Evolutionary conservation across 306 rosid genomes (phyloP).

Genomic region (Potentilla sterilis): DNA sequence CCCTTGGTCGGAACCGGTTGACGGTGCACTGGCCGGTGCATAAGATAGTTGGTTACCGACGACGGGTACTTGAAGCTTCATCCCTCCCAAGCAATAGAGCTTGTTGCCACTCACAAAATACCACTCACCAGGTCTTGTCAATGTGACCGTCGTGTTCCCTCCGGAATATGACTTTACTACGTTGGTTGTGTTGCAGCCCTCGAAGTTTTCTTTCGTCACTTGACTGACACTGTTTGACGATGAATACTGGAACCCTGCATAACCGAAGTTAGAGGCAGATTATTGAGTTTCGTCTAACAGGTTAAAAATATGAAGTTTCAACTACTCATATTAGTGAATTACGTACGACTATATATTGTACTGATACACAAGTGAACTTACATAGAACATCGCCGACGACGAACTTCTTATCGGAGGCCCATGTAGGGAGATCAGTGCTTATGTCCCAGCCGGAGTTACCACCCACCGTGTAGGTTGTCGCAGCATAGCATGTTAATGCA

Average conservation of each 20-base stretch:
- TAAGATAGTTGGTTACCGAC: constrained; percentile 27
- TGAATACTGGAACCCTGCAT: constrained; percentile 71
- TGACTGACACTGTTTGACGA: constrained; percentile 57
- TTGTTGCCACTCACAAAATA: constrained; percentile 70
- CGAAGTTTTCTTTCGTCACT: constrained; percentile 52
- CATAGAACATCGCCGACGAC: constrained; percentile 61
- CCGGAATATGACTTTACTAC: constrained; percentile 36
- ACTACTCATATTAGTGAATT: no score
- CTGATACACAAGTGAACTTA: background rate
- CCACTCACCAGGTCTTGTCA: constrained; percentile 57
- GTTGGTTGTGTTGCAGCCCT: constrained; percentile 67
- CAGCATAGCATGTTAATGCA: constrained; percentile 42
- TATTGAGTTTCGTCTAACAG: background rate
- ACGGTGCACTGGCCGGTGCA: constrained; percentile 50
- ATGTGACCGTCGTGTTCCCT: constrained; percentile 69
- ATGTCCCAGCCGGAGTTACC: constrained; percentile 92
- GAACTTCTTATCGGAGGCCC: constrained; percentile 62
- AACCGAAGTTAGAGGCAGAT: rapidly evolving
- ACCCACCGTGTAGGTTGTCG: constrained; percentile 69
- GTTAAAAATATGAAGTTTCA: background rate
- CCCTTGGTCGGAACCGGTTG: constrained; percentile 29
- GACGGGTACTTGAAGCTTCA: constrained; percentile 63
- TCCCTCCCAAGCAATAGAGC: constrained; percentile 79
- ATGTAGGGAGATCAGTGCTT: constrained; percentile 67
- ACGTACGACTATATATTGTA: no score